Evolutionary conservation across 2,329 filamentous ascomycete genomes (phyloP), one percentile per base, ranked within the genome.

Genomic region (Whalleya microplaca): DNA sequence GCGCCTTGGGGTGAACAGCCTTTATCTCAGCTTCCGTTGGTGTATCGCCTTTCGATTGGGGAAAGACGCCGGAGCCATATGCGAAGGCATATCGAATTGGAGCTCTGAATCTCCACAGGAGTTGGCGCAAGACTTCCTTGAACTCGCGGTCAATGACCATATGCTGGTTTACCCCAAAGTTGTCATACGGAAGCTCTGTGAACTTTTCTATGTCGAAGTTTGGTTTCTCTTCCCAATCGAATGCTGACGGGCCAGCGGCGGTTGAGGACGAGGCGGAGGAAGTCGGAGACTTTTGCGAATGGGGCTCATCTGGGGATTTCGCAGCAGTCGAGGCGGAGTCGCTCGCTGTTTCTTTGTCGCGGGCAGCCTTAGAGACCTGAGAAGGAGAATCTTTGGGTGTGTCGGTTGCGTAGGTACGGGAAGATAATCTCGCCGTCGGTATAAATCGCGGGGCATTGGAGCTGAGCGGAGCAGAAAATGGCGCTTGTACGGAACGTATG

Each of bases 11-110:
- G 70, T 98, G 94, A 21, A 93, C 84, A 19, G 87, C 85, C 56
- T 75, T 80, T 62, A 85, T 78, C 54, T 84, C 80, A 10, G 78
- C 80, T 48, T 84, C 82, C 21, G 84, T 78, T 48, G 87, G 77
- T 58, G 77, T 74, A 63, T 82, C 82, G 52, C 75, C 70, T 56
- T 73, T 78, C 20, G 78, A 78, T 72, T 99, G 95, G 0, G 93
- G 87, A 69, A 99, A 99, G 9, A 99, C 95, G 3, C 95, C 95
- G 5, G 94, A 98, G 20, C 95, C 95, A 71, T 99, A 99, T 1
- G 95, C 95, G 73, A 99, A 96, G 14, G 93, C 94, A 78, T 98
- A 98, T 53, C 93, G 87, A 64, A 99, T 96, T 0, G 95, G 94
- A 0, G 95, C 94, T 49, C 88, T 84, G 74, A 99, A 98, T 68